Evolutionary conservation across 2,329 filamentous ascomycete species (phyloP).

Genomic region (Mycosphaerelloides madeirae): DNA sequence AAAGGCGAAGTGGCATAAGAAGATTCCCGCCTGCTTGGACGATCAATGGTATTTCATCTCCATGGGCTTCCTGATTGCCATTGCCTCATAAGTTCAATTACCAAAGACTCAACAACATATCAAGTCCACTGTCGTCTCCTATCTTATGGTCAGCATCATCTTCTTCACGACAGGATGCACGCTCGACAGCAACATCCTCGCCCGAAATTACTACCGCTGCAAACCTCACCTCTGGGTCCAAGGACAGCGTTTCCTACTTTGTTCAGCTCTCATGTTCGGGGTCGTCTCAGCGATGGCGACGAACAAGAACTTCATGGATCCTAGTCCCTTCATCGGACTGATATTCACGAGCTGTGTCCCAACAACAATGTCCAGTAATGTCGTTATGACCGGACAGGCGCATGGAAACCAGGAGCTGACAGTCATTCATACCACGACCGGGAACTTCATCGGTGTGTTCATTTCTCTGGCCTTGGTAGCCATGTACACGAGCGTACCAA

Average conservation of each 20-base stretch:
- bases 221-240: constrained; percentile 64
- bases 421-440: constrained; percentile 62
- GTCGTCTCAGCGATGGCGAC: constrained; percentile 50
- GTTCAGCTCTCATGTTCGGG: constrained; percentile 58
- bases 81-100: constrained; percentile 54
- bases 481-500: constrained; percentile 52
- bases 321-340: constrained; percentile 62
- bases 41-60: constrained; percentile 63
- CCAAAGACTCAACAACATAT: constrained; percentile 50
- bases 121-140: constrained; percentile 54
- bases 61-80: constrained; percentile 51
- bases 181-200: constrained; percentile 58
- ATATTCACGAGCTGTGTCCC: constrained; percentile 64
- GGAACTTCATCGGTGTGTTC: constrained; percentile 65
- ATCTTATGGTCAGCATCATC: constrained; percentile 64
- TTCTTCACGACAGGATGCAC: constrained; percentile 69
- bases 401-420: constrained; percentile 52
- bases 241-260: constrained; percentile 61
- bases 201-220: constrained; percentile 61
- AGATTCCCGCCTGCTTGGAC: constrained; percentile 4
- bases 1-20: neutral
- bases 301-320: constrained; percentile 52
- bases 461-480: constrained; percentile 61
- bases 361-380: constrained; percentile 68
- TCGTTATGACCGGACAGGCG: constrained; percentile 66